Conservation (phyloP, 495 filamentous ascomycete genomes). For the Hypoxylon intermedium region DNA sequence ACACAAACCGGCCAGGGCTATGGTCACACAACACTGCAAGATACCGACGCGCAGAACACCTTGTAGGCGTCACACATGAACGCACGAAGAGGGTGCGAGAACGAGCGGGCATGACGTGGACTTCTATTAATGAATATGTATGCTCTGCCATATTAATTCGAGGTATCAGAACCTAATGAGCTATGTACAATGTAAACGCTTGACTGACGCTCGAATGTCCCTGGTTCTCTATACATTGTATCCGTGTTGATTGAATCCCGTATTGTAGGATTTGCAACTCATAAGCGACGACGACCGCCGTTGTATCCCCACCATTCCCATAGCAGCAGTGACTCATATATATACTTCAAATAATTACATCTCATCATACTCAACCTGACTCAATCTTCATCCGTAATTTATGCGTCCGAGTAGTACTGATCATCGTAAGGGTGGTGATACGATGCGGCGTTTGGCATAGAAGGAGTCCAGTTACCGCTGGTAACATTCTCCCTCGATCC, state of each 20-base stretch:
- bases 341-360: conserved; percentile 25
- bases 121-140: neutral
- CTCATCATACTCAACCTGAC: conserved; percentile 9
- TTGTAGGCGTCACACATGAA: neutral
- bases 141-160: conserved; percentile 26
- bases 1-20: neutral
- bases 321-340: conserved; percentile 19
- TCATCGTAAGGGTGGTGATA: conserved; percentile 56
- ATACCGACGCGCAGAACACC: conserved; percentile 1
- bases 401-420: conserved; percentile 60
- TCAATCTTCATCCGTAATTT: conserved; percentile 13
- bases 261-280: conserved; percentile 14
- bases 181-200: conserved; percentile 29
- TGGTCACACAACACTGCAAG: neutral
- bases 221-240: conserved; percentile 23
- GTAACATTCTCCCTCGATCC: conserved; percentile 55
- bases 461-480: conserved; percentile 42
- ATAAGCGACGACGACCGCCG: conserved; percentile 4
- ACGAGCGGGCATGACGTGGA: neutral
- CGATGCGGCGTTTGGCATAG: conserved; percentile 26
- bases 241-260: conserved; percentile 22
- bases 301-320: conserved; percentile 4
- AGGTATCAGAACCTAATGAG: conserved; percentile 14
- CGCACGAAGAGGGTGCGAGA: neutral
- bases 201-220: conserved; percentile 18